phyloP scores from a whole-genome alignment of 2,329 filamentous ascomycete genomes.

The Ophiostoma ulmi region DNA sequence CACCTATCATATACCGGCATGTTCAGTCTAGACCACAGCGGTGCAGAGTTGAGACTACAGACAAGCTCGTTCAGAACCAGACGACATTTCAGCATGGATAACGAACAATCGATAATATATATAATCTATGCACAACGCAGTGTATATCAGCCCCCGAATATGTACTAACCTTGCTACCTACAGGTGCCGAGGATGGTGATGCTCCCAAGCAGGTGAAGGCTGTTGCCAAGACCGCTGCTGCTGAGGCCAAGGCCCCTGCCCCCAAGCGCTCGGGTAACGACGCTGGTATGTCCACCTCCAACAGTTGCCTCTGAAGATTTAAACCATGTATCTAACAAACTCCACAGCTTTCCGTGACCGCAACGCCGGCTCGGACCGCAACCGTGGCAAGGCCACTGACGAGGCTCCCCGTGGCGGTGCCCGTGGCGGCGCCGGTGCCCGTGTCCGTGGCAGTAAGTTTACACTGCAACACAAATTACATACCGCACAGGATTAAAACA shows the following conservation, averaged over 20 bases:
- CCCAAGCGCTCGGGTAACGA: constrained; percentile 65
- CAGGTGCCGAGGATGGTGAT: constrained; percentile 60
- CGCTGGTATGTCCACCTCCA: constrained; percentile 60
- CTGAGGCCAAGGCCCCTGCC: constrained; percentile 61
- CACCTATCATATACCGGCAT: too few species aligned
- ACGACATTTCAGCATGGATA: too few species aligned
- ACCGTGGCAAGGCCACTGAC: constrained; percentile 74
- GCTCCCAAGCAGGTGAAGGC: constrained; percentile 82
- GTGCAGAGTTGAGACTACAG: too few species aligned
- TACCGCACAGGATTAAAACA: neutral
- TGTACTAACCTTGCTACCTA: constrained; percentile 26
- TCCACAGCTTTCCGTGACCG: constrained; percentile 80
- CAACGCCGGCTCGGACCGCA: constrained; percentile 71
- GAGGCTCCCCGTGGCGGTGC: constrained; percentile 55
- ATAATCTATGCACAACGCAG: too few species aligned
- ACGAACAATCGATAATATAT: too few species aligned
- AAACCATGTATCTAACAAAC: constrained; percentile 23
- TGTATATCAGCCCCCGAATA: neutral
- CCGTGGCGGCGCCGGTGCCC: constrained; percentile 54
- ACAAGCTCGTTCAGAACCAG: too few species aligned
- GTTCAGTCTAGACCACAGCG: too few species aligned
- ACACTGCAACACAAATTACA: neutral
- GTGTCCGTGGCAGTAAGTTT: constrained; percentile 55
- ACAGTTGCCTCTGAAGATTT: constrained; percentile 9
- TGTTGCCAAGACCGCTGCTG: constrained; percentile 69